Evolutionary conservation across 2,329 filamentous ascomycete genomes (phyloP).

Genomic region (Fusarium ambrosium): DNA sequence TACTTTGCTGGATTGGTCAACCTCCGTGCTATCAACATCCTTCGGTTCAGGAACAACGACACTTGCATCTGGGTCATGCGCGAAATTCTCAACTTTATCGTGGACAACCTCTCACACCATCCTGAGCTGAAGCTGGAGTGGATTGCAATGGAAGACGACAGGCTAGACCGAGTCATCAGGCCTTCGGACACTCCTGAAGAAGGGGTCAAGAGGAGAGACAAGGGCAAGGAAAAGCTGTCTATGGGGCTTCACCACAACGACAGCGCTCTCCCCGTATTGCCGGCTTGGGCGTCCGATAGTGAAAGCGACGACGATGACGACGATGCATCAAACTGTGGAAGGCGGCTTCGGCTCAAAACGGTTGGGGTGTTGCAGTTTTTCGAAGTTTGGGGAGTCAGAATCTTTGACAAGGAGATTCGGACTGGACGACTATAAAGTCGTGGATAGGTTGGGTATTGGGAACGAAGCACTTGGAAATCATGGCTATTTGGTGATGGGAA

Average conservation of each 20-base stretch:
- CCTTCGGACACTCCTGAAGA: constrained; percentile 51
- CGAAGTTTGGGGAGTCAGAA: constrained; percentile 63
- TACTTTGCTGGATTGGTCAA: constrained; percentile 61
- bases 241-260: constrained; percentile 28
- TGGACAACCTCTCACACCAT: constrained; percentile 70
- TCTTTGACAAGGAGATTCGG: constrained; percentile 71
- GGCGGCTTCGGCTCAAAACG: constrained; percentile 53
- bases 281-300: constrained; percentile 50
- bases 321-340: constrained; percentile 48
- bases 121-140: constrained; percentile 70
- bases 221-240: constrained; percentile 53
- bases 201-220: constrained; percentile 49
- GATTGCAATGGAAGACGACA: constrained; percentile 67
- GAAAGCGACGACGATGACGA: constrained; percentile 53
- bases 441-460: neutral
- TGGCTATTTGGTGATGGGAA: neutral
- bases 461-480: constrained; percentile 17
- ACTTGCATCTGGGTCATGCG: constrained; percentile 69
- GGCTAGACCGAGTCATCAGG: constrained; percentile 64
- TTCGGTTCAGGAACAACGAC: constrained; percentile 68
- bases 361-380: constrained; percentile 55
- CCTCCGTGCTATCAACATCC: constrained; percentile 68
- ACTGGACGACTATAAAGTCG: constrained; percentile 47
- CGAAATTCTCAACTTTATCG: constrained; percentile 70
- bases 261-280: constrained; percentile 47